Evolutionary conservation across 371 early-diverging fungal species (phyloP), one percentile per base, ranked within the genome.

Genomic region (Enterospora canceri): DNA sequence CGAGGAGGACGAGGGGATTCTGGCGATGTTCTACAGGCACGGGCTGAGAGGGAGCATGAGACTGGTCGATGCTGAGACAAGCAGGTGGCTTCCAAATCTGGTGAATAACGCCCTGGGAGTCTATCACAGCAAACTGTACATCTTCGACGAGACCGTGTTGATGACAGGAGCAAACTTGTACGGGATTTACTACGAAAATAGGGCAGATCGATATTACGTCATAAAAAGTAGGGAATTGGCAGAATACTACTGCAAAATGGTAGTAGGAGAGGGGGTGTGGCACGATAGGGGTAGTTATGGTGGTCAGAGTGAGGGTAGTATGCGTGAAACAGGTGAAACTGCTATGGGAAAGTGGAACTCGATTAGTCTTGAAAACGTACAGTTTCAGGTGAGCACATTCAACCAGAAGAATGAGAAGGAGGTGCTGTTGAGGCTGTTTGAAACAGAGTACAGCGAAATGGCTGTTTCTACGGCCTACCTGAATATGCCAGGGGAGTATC

Each of bases 161-260:
- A 1, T 76, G 4, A 55, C 72, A 16, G 76, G 76, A 16, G 76
- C 76, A 26, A 76, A 76, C 60, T 48, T 76, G 15, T 59, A 68
- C 30, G 50, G 51, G 18, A 46, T 34, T 26, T 76, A 76, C 50
- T 72, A 71, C 57, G 33, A 8, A 23, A 64, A 59, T 31, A 64
- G 76, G 66, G n/a, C 65, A 29, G 76, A 76, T 59, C 51, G 76
- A 60, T 73, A 73, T 61, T 59, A 31, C 48, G 19, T 56, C 16
- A 19, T 72, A 3, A 34, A 70, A 34, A 40, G 51, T 26, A 30
- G 24, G 15, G 71, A 34, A 26, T 21, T 65, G 21, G 40, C 40
- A 12, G n/a, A 40, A 40, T 8, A 40, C 8, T 40, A 40, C 40
- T 8, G 19, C 4, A 51, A 51, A 26, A 51, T 8, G 53, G 8